Base-by-base conservation (phyloP, 2,329 filamentous ascomycete genomes). In the Neopestalotiopsis rosae region DNA sequence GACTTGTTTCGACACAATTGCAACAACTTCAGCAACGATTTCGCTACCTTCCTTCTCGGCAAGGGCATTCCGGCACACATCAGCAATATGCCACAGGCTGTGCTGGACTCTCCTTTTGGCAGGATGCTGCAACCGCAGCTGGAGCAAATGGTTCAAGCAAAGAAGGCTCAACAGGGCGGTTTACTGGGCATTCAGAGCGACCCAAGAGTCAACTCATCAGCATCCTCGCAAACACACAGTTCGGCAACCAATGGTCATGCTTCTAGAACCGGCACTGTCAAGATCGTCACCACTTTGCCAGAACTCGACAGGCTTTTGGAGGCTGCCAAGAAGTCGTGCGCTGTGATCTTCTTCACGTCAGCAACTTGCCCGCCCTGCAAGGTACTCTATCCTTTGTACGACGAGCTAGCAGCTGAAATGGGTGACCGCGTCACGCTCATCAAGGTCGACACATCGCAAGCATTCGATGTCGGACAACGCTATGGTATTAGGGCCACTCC, bases 11-110 rank as follows among this genome's bases (percentile, higher is more conserved):
- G 83, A 74, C 94, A 98, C 81, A 99, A 99, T 78, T 98, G 95
- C 84, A 99, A 98, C 83, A 98, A 98, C 80, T 99, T 98, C 80
- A 94, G 93, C 3, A 95, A 98, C 76, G 94, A 97, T 70, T 91
- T 98, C 73, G 86, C 94, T 71, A 96, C 93, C 80, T 98, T 98
- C 72, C 85, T 98, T 0, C 84, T 98, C 1, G 95, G 96, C 28
- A 92, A 91, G 74, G 93, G 94, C 2, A 98, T 98, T 69, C 96
- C 96, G 0, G 88, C 91, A 1, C 91, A 97, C 75, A 98, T 99
- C 72, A 88, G 89, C 38, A 94, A 91, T 73, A 90, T 98, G 77
- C 95, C 95, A 0, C 88, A 94, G 75, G 92, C 91, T 1, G 95
- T 98, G 9, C 86, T 98, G 13, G 90, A 92, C 69, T 96, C 94